Evolutionary conservation across 2,329 filamentous ascomycete genomes (phyloP), one percentile per base, ranked within the genome.

Genomic region (Endoconidiophora polonica): DNA sequence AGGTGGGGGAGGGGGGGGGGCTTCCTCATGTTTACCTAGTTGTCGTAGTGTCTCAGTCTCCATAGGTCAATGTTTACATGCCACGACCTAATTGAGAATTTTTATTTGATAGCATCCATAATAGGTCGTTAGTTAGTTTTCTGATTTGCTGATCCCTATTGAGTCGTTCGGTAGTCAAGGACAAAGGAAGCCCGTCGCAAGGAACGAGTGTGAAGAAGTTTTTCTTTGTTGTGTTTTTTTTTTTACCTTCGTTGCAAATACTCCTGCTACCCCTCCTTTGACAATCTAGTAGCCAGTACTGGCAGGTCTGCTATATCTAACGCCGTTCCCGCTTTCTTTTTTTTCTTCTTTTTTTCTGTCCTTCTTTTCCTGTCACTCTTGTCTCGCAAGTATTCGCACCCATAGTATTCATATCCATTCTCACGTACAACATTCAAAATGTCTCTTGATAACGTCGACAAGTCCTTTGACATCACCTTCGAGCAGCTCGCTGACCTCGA

Each of bases 401-500:
- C 38, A 26, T 33, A 29, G 9, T 9, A 14, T 16, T 10, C 38
- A 24, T 16, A 24, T 16, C 24, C 10, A 33, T 26, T n/a, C 22
- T 26, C 43, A 9, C 16, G 16, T 18, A 7, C 20, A 24, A 50
- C 51, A 58, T 49, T 42, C 56, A 60, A 44, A 52, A 66, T 66
- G 64, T 63, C 62, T 59, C 57, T 59, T 55, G 61, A 62, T 44
- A 57, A 62, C 18, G 36, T 40, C 22, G 29, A 48, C 37, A 18
- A 37, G 18, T 29, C 39, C 24, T 20, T 50, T 42, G 20, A 46
- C 14, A 66, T 81, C 54, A 74, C 73, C 53, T 88, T 86, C 65
- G 82, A 86, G 65, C 77, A 90, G 63, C 78, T 96, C 56, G 75
- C 78, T 52, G 74, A 81, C 52, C 72, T 95, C 56, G 86, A 94